A percentile compares a stretch with the other conserved stretches of the same genome.
phyloP scores from a whole-genome alignment of 2,329 filamentous ascomycete species.

The Bertia moriformis region DNA sequence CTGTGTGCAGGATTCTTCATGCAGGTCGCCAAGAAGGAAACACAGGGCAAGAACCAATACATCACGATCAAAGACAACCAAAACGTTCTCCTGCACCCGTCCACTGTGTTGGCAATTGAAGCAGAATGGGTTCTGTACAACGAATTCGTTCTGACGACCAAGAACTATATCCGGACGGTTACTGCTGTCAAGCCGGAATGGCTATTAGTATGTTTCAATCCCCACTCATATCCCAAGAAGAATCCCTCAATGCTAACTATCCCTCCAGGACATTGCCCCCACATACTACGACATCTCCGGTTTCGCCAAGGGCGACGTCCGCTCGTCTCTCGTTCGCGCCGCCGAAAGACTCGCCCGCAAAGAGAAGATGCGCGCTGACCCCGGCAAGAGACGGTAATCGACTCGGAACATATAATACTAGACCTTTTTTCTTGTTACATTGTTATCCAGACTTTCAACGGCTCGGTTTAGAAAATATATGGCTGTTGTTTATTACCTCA shows the following conservation, averaged over 20 bases:
- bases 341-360: background rate
- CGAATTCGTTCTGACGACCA: slow-evolving; percentile 92
- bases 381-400: background rate
- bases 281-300: background rate
- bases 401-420: too few species aligned
- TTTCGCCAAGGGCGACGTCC: background rate
- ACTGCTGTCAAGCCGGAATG: slow-evolving; percentile 87
- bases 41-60: slow-evolving; percentile 61
- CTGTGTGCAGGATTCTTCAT: slow-evolving; percentile 96
- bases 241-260: background rate
- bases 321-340: background rate
- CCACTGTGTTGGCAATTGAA: slow-evolving; percentile 74
- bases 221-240: background rate
- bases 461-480: too few species aligned
- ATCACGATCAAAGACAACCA: slow-evolving; percentile 94
- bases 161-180: slow-evolving; percentile 94
- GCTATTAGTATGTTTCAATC: slow-evolving; percentile 54
- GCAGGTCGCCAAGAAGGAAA: slow-evolving; percentile 91
- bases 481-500: too few species aligned
- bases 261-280: background rate
- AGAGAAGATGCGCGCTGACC: slow-evolving; percentile 1
- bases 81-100: slow-evolving; percentile 81
- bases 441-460: too few species aligned
- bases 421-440: too few species aligned
- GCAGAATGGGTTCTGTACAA: slow-evolving; percentile 97